phyloP scores from a whole-genome alignment of 768 basidiomycete genomes.

The Pleurotus ostreatus region DNA sequence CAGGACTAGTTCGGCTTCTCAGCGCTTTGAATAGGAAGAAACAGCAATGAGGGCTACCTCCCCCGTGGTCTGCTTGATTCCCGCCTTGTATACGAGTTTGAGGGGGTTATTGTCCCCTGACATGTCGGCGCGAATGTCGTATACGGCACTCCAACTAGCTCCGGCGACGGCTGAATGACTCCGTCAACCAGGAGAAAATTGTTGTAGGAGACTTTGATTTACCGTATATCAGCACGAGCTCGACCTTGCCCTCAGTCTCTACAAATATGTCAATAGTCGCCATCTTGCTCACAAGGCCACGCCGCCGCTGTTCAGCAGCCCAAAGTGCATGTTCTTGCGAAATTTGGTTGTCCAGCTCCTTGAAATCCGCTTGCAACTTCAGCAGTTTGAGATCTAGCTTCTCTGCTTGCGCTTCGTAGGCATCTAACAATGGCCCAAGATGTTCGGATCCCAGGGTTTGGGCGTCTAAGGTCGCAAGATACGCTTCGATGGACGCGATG shows the following conservation, averaged over 20 bases:
- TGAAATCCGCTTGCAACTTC: conserved; percentile 16
- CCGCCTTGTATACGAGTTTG: conserved; percentile 34
- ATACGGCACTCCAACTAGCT: conserved; percentile 33
- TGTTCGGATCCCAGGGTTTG: conserved; percentile 17
- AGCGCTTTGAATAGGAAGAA: not conserved
- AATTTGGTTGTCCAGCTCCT: conserved; percentile 15
- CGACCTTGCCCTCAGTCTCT: conserved; percentile 20
- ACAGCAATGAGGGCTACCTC: conserved; percentile 22
- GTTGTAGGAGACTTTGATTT: conserved; percentile 2
- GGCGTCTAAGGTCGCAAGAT: conserved; percentile 22
- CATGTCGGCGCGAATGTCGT: conserved; percentile 38
- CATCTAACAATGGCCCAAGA: conserved; percentile 15
- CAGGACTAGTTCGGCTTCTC: conserved; percentile 12
- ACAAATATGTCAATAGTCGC: conserved; percentile 23
- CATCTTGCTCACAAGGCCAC: conserved; percentile 14
- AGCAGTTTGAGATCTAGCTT: conserved; percentile 22
- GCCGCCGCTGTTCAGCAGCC: conserved; percentile 8
- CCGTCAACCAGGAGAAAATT: not conserved
- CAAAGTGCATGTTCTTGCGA: conserved; percentile 13
- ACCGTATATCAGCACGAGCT: conserved; percentile 30
- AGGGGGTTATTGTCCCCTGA: conserved; percentile 26
- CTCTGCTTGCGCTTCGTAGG: conserved; percentile 20
- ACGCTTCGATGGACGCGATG: conserved; percentile 20
- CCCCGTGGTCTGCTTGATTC: conserved; percentile 33
- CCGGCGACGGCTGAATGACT: conserved; percentile 1